phyloP scores from a whole-genome alignment of 768 basidiomycete genomes.

The Amanita muscaria region DNA sequence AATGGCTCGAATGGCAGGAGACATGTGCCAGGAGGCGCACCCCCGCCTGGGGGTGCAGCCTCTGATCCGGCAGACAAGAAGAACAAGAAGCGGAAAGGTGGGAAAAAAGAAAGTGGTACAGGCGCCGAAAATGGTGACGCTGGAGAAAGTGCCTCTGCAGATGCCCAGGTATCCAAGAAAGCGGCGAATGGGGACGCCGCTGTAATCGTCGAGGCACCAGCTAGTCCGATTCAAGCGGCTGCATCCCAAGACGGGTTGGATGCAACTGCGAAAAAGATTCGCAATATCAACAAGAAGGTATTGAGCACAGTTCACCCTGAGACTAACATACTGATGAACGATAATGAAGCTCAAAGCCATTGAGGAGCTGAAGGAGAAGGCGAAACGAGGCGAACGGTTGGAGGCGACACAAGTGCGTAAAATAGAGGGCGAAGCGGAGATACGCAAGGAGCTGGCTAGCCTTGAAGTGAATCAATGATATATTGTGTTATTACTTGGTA shows the following conservation, averaged over 20 bases:
- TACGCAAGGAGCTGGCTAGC: slow-evolving; percentile 65
- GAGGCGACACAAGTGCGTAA: slow-evolving; percentile 96
- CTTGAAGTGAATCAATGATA: slow-evolving; percentile 20
- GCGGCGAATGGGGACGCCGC: slow-evolving; percentile 17
- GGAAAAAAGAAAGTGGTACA: slow-evolving; percentile 31
- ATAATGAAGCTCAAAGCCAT: slow-evolving; percentile 87
- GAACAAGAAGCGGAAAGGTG: slow-evolving; percentile 54
- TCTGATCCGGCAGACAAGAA: slow-evolving; percentile 32
- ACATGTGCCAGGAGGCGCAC: slow-evolving; percentile 72
- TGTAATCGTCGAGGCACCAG: slow-evolving; percentile 7
- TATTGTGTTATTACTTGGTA: no score
- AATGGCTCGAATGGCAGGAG: slow-evolving; percentile 33
- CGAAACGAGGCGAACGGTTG: slow-evolving; percentile 79
- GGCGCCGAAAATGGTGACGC: slow-evolving; percentile 14
- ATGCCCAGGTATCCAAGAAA: slow-evolving; percentile 26
- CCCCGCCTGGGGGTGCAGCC: slow-evolving; percentile 33
- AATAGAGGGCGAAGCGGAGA: slow-evolving; percentile 85
- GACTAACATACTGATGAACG: background rate
- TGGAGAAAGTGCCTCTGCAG: slow-evolving; percentile 13
- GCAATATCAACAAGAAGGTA: slow-evolving; percentile 95
- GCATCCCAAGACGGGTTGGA: slow-evolving; percentile 57
- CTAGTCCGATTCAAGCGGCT: slow-evolving; percentile 24
- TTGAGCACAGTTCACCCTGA: no score
- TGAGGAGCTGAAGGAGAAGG: slow-evolving; percentile 92
- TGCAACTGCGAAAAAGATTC: slow-evolving; percentile 81